A percentile compares a stretch with the other conserved stretches of the same genome.
These are phyloP conservation scores for Gossypium sturtianum DNA, from an alignment of 345 rosid species.

Conservation along the genomic window DNA sequence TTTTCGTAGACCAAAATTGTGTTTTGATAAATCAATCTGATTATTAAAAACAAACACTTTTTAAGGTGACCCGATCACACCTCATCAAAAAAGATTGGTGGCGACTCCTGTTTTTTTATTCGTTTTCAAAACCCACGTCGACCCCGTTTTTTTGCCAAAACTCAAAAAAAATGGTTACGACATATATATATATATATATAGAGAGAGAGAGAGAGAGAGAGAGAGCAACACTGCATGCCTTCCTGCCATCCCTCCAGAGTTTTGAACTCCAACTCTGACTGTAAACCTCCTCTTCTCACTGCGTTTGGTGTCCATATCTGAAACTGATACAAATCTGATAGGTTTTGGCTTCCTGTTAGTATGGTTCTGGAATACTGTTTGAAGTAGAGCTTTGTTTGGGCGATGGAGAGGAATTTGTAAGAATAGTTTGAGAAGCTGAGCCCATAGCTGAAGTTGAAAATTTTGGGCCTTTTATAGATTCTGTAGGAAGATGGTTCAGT, in stretches of 20 bases:
- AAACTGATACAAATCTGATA: constrained; percentile 18
- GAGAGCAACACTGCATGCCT: constrained; percentile 38
- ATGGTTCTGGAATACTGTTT: constrained; percentile 9
- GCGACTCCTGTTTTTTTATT: too few relatives aligned
- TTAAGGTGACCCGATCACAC: too few relatives aligned
- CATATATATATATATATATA: background rate
- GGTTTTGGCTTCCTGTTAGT: background rate
- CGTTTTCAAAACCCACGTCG: too few relatives aligned
- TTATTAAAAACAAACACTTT: too few relatives aligned
- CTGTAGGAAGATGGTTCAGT: constrained; percentile 39
- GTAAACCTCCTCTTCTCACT: constrained; percentile 26
- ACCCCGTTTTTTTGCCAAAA: too few relatives aligned
- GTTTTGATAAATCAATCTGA: too few relatives aligned
- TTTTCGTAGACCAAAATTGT: too few relatives aligned
- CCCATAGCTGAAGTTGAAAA: constrained; percentile 45
- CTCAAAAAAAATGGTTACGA: too few relatives aligned
- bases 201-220: too few relatives aligned
- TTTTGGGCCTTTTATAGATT: constrained; percentile 40
- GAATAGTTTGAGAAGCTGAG: constrained; percentile 50
- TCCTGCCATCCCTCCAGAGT: constrained; percentile 34
- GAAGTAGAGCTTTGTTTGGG: constrained; percentile 21
- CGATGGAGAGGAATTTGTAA: constrained; percentile 28
- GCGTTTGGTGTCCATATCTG: constrained; percentile 27
- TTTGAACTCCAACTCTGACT: constrained; percentile 37
- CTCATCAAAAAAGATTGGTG: too few relatives aligned